Conservation (phyloP, 208 protist genomes). For the Acanthamoeba royreba region DNA sequence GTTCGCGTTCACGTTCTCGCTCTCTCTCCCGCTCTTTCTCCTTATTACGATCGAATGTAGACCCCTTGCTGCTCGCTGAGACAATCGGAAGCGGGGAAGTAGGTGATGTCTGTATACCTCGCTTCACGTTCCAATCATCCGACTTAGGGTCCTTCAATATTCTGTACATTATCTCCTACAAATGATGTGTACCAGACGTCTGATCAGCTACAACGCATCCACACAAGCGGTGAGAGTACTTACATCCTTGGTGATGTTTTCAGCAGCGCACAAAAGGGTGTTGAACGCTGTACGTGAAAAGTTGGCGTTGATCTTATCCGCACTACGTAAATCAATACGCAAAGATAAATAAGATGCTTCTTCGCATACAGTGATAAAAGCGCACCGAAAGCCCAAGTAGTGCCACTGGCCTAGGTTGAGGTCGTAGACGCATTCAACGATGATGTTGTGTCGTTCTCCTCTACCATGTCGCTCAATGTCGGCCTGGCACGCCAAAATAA, state of each 20-base stretch:
- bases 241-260: constrained; percentile 10
- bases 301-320: neutral
- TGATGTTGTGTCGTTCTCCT: neutral
- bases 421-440: neutral
- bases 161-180: neutral
- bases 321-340: too few species aligned
- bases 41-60: neutral
- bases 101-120: neutral
- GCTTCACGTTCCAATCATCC: neutral
- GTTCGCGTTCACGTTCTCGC: neutral
- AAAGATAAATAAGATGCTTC: too few species aligned
- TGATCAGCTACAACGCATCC: neutral
- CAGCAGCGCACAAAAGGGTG: neutral
- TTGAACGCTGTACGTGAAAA: neutral
- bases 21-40: neutral
- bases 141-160: neutral
- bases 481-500: too few species aligned
- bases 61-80: neutral
- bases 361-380: too few species aligned
- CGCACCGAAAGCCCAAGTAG: neutral
- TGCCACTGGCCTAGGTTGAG: neutral
- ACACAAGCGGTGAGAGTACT: neutral
- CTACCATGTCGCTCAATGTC: neutral
- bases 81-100: neutral
- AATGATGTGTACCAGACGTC: neutral